A percentile compares a stretch with the other conserved stretches of the same genome.
These are phyloP conservation scores for Diutina sp. DNA, from an alignment of 1,139 yeast genomes.

Conservation along the genomic window DNA sequence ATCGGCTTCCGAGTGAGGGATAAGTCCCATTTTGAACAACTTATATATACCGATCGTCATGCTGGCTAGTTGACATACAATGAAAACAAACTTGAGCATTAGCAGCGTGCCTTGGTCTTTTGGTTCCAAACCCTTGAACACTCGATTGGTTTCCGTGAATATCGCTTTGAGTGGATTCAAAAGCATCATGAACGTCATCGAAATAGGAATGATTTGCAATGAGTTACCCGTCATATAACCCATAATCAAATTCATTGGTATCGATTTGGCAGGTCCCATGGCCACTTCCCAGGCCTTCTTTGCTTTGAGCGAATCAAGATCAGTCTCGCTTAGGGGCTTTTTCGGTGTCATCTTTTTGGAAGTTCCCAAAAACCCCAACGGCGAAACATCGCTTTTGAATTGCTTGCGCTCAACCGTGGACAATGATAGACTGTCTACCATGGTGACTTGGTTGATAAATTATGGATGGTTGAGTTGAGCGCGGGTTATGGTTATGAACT, in stretches of 20 bases:
- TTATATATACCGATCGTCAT: slow-evolving; percentile 78
- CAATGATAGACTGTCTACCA: not conserved
- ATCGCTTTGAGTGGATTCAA: slow-evolving; percentile 70
- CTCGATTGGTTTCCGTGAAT: slow-evolving; percentile 34
- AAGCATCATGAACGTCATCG: slow-evolving; percentile 80
- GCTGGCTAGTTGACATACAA: slow-evolving; percentile 50
- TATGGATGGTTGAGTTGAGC: not conserved
- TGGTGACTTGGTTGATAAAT: not conserved
- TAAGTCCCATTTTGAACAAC: slow-evolving; percentile 75
- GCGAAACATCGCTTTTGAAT: slow-evolving; percentile 3
- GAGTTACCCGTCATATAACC: slow-evolving; percentile 91
- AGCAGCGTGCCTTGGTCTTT: slow-evolving; percentile 29
- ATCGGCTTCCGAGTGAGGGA: slow-evolving; percentile 79
- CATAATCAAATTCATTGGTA: slow-evolving; percentile 86
- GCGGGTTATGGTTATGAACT: not conserved
- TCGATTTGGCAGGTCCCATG: slow-evolving; percentile 65
- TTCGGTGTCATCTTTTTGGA: slow-evolving; percentile 1
- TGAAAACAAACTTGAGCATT: slow-evolving; percentile 21
- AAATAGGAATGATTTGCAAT: slow-evolving; percentile 78
- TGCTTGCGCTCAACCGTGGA: not conserved
- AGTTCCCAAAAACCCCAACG: slow-evolving; percentile 6
- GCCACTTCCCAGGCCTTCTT: slow-evolving; percentile 86
- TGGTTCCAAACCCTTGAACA: slow-evolving; percentile 16
- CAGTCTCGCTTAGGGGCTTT: slow-evolving; percentile 5
- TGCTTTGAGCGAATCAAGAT: slow-evolving; percentile 28